Evolutionary conservation across 2,329 filamentous ascomycete genomes (phyloP), one percentile per base, ranked within the genome.

Genomic region (Balansia obtecta): DNA sequence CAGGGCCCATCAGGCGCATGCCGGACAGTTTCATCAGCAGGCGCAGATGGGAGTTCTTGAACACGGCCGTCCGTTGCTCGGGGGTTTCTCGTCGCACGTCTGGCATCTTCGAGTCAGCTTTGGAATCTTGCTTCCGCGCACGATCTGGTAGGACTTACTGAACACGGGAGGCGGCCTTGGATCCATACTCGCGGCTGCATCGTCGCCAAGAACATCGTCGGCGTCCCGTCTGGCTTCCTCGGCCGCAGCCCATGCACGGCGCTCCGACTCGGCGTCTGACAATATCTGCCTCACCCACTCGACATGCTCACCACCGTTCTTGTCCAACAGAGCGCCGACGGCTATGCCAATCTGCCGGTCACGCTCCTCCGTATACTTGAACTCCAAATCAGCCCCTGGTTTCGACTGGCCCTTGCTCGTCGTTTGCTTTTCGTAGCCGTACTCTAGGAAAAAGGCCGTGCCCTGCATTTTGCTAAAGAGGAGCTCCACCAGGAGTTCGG

Each of bases 391-490:
- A 11, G 86, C 86, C 0, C 83, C 88, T 3, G 88, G 79, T 56
- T 79, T 80, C 10, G 82, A 77, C 42, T 80, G 76, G n/a, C 66
- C 61, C 16, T 75, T 72, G 18, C 77, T 76, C 0, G 83, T 79
- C 56, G 91, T 88, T 63, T 86, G 88, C 61, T 83, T 87, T 60
- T 96, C 89, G 58, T 88, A 85, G 0, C 93, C 93, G 60, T 90
- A 89, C 62, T 97, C 90, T 5, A 98, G 76, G 63, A 88, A 97
- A 66, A 86, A 88, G 1, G 88, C 77, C 0, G 88, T 95, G 44
- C 79, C 78, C 48, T 82, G 83, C 51, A 89, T 85, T 66, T 98
- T 98, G 65, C 87, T 95, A 67, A 98, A 98, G 13, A 98, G 74
- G 75, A 98, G 80, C 67, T 98, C 93, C 1, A 94, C 84, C 46